These are phyloP conservation scores for Ziziphus jujuba DNA, from an alignment of 306 rosid genomes.

Conservation along the genomic window DNA sequence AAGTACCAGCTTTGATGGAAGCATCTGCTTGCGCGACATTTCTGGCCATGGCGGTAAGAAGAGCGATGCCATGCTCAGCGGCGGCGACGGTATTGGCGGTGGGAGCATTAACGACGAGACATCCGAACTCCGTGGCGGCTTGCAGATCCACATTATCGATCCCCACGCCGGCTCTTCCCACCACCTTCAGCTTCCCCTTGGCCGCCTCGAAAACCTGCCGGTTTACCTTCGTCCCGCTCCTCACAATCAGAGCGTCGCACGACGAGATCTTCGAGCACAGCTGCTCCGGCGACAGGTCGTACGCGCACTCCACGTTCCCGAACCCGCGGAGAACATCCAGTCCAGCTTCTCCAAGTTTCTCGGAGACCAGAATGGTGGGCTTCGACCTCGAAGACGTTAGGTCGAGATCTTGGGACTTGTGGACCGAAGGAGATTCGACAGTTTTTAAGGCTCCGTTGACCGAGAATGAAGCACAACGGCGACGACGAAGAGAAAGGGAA, in stretches of 20 bases:
- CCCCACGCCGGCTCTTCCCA: constrained; percentile 94
- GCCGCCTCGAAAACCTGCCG: constrained; percentile 67
- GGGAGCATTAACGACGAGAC: constrained; percentile 86
- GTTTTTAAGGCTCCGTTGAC: constrained; percentile 44
- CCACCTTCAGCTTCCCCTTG: constrained; percentile 77
- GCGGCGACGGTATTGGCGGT: constrained; percentile 91
- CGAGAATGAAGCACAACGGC: not conserved
- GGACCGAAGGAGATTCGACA: constrained; percentile 7
- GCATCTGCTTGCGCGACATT: constrained; percentile 91
- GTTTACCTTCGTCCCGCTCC: constrained; percentile 83
- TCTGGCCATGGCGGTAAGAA: constrained; percentile 82
- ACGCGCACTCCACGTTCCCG: constrained; percentile 66
- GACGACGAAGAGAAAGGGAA: not conserved
- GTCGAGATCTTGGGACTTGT: constrained; percentile 9
- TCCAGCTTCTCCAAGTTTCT: constrained; percentile 85
- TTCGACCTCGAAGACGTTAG: not conserved
- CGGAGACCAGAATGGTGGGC: constrained; percentile 71
- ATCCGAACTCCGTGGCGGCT: constrained; percentile 87
- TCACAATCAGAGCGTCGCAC: constrained; percentile 75
- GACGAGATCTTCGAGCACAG: constrained; percentile 65
- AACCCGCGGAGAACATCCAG: constrained; percentile 49
- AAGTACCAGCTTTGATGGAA: constrained; percentile 71
- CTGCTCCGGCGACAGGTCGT: constrained; percentile 54
- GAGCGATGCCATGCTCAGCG: constrained; percentile 85
- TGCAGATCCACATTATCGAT: constrained; percentile 94